A percentile compares a stretch with the other conserved stretches of the same genome.
Evolutionary conservation across 441 rosid genomes (phyloP).

Genomic region (Bocquillonia castaneifolia): DNA sequence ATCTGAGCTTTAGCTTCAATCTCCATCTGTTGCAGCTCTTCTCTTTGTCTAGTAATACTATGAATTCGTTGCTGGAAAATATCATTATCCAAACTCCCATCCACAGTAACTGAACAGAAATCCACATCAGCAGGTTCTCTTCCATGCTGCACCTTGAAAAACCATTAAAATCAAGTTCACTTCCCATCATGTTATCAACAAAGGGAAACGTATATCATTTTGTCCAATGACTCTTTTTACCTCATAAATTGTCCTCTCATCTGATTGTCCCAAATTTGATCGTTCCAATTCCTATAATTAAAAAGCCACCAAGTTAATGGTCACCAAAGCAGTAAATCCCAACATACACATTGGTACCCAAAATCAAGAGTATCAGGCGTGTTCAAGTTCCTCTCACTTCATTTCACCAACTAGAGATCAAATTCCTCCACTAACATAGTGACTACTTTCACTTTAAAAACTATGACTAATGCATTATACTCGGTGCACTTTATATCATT

Average conservation of each 20-base stretch:
- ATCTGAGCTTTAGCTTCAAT: constrained; percentile 71
- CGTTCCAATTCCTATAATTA: constrained; percentile 52
- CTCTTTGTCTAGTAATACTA: constrained; percentile 56
- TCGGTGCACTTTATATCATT: not conserved
- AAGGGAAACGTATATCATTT: no score
- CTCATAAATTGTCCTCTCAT: constrained; percentile 81
- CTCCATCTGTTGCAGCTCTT: constrained; percentile 72
- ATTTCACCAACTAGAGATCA: no score
- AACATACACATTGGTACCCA: not conserved
- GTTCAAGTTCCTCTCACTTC: not conserved
- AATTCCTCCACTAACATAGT: no score
- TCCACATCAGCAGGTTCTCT: constrained; percentile 57
- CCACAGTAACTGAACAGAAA: constrained; percentile 50
- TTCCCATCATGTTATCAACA: constrained; percentile 12
- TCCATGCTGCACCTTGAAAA: constrained; percentile 67
- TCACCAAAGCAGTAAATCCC: not conserved
- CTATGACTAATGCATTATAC: not conserved
- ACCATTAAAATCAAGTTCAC: constrained; percentile 32
- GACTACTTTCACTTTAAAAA: no score
- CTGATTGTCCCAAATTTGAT: constrained; percentile 55
- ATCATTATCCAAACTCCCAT: constrained; percentile 52
- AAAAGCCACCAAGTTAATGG: constrained; percentile 2
- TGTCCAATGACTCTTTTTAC: constrained; percentile 26
- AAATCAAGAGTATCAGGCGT: not conserved
- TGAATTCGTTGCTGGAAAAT: constrained; percentile 64